Percentiles rank a stretch among this genome's conserved stretches.
These are phyloP conservation scores for Cladosporium sp. DNA, from an alignment of 2,329 filamentous ascomycete species.

Conservation along the genomic window DNA sequence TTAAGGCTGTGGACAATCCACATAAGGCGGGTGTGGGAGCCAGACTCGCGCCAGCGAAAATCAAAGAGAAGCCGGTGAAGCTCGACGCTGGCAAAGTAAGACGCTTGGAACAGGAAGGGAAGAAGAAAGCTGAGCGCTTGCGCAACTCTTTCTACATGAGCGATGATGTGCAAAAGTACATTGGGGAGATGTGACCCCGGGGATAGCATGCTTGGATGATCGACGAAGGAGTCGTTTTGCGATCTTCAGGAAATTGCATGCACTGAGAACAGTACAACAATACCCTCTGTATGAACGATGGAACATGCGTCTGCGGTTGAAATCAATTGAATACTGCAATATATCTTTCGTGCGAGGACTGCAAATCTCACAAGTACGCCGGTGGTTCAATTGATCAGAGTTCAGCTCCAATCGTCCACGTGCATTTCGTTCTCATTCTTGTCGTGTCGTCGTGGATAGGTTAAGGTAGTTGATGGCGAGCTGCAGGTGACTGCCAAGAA, in stretches of 20 bases:
- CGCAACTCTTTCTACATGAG: slow-evolving; percentile 71
- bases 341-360: neutral
- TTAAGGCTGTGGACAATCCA: slow-evolving; percentile 71
- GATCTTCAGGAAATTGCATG: neutral
- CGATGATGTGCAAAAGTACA: slow-evolving; percentile 74
- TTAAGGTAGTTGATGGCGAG: neutral
- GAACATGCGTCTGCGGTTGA: neutral
- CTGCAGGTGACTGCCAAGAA: neutral
- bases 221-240: neutral
- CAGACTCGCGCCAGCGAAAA: slow-evolving; percentile 50
- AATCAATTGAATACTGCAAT: neutral
- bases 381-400: neutral
- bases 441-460: neutral
- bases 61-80: slow-evolving; percentile 53
- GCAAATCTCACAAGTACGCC: neutral
- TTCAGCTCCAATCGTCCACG: neutral
- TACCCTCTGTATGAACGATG: neutral
- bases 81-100: slow-evolving; percentile 71
- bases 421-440: neutral
- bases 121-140: slow-evolving; percentile 46
- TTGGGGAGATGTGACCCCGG: slow-evolving; percentile 46
- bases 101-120: slow-evolving; percentile 62
- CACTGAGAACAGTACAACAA: neutral
- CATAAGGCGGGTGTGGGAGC: slow-evolving; percentile 74
- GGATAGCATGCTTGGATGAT: neutral